Conservation (phyloP, 192 early-diverging fungal species). For the Kickxella alabastrina region DNA sequence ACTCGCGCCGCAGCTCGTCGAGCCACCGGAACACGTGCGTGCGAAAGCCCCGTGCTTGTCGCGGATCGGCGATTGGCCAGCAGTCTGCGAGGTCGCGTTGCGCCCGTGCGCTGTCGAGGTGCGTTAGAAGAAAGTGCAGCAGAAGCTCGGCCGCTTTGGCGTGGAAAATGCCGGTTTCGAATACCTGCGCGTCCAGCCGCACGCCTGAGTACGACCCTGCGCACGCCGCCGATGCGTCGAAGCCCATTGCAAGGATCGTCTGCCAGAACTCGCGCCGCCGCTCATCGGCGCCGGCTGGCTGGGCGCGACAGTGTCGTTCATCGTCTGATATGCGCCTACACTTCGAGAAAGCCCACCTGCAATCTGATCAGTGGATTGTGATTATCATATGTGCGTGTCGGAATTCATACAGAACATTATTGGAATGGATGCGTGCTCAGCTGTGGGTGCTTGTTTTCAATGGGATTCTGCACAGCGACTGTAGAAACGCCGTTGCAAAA, state of each 20-base stretch:
- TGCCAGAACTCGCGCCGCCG: slow-evolving; percentile 40
- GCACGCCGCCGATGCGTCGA: slow-evolving; percentile 21
- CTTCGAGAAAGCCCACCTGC: no score
- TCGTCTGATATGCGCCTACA: no score
- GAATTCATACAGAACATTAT: no score
- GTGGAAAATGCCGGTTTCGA: slow-evolving; percentile 56
- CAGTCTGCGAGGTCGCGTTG: slow-evolving; percentile 51
- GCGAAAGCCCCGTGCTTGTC: slow-evolving; percentile 57
- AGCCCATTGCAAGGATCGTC: slow-evolving; percentile 40
- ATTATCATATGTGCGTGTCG: no score
- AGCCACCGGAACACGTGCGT: slow-evolving; percentile 57
- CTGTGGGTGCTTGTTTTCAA: neutral
- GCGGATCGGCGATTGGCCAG: slow-evolving; percentile 56
- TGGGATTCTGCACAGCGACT: neutral
- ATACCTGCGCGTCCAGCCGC: slow-evolving; percentile 49
- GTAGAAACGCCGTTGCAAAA: neutral
- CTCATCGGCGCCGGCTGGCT: neutral
- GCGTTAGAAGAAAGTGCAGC: slow-evolving; percentile 53
- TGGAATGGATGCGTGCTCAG: no score
- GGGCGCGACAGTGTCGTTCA: no score
- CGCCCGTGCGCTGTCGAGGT: slow-evolving; percentile 29
- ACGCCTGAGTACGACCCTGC: slow-evolving; percentile 45
- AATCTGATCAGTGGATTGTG: no score
- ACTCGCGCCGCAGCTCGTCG: slow-evolving; percentile 54
- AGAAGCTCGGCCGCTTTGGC: slow-evolving; percentile 56